Percentiles rank a stretch among this genome's conserved stretches.
These are phyloP conservation scores for Spizellomyces punctatus DNA, from an alignment of 192 early-diverging fungal species.

Conservation along the genomic window DNA sequence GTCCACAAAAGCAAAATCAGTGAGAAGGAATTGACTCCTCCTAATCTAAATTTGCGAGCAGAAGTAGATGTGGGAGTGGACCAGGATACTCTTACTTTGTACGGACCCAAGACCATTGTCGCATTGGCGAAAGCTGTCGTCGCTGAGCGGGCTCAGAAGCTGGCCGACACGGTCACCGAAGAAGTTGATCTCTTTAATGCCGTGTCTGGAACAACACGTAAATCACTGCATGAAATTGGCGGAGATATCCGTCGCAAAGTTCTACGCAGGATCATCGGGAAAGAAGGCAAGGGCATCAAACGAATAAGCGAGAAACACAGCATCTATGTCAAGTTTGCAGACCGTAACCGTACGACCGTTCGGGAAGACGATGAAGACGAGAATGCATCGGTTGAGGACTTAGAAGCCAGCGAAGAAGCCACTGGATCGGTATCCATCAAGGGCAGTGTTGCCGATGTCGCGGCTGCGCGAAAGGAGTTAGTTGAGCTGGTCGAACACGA, in stretches of 20 bases:
- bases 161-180: slow-evolving; percentile 67
- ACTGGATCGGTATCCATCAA: slow-evolving; percentile 71
- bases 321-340: slow-evolving; percentile 66
- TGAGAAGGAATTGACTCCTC: slow-evolving; percentile 32
- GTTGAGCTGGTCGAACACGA: slow-evolving; percentile 84
- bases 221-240: slow-evolving; percentile 46
- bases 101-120: slow-evolving; percentile 57
- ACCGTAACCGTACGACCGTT: slow-evolving; percentile 40
- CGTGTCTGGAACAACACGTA: slow-evolving; percentile 51
- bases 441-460: slow-evolving; percentile 82
- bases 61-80: slow-evolving; percentile 30
- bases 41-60: slow-evolving; percentile 29
- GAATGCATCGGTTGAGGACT: slow-evolving; percentile 34
- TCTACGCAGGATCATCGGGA: slow-evolving; percentile 74
- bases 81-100: slow-evolving; percentile 45
- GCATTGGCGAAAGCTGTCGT: slow-evolving; percentile 42
- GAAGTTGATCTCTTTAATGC: slow-evolving; percentile 73
- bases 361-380: slow-evolving; percentile 56
- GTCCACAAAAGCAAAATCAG: slow-evolving; percentile 30
- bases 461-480: slow-evolving; percentile 77
- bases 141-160: slow-evolving; percentile 40
- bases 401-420: slow-evolving; percentile 10
- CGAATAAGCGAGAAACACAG: slow-evolving; percentile 74
- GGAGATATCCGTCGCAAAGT: slow-evolving; percentile 42
- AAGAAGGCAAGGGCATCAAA: slow-evolving; percentile 81